A percentile compares a stretch with the other conserved stretches of the same genome.
Conservation (phyloP, 345 rosid species). For the Brassica cretica region DNA sequence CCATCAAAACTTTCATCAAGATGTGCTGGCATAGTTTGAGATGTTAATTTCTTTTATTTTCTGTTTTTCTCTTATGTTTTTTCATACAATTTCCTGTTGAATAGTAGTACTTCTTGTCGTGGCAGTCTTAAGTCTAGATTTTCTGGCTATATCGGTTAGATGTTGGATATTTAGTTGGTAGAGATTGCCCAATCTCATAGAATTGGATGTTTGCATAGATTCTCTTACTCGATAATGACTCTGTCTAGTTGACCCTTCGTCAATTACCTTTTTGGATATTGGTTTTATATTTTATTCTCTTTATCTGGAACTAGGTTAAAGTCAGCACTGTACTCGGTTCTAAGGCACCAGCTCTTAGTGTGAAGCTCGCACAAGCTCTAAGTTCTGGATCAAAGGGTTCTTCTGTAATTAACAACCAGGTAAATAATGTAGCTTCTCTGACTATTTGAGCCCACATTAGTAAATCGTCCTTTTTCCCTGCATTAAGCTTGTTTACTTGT, state of each 20-base stretch:
- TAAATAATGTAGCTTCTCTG: slow-evolving; percentile 28
- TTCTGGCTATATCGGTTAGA: slow-evolving; percentile 4
- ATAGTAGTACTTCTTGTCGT: not conserved
- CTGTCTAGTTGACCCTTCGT: not conserved
- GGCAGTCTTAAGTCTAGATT: not conserved
- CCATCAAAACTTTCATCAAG: slow-evolving; percentile 9
- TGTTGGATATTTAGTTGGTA: not conserved
- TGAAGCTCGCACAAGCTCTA: slow-evolving; percentile 64
- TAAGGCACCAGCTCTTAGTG: slow-evolving; percentile 74
- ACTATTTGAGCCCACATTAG: slow-evolving; percentile 1
- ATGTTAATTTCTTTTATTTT: not conserved
- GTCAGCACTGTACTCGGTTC: slow-evolving; percentile 87
- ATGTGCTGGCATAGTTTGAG: slow-evolving; percentile 19
- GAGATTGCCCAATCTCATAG: not conserved
- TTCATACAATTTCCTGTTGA: slow-evolving; percentile 5
- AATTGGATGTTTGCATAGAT: not conserved
- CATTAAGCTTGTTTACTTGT: slow-evolving; percentile 1
- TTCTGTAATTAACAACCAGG: slow-evolving; percentile 70
- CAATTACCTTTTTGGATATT: not conserved
- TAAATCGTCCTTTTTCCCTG: slow-evolving; percentile 10
- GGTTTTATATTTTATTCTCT: not conserved
- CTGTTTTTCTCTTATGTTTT: not conserved
- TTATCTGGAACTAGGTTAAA: slow-evolving; percentile 57
- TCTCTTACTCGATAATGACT: not conserved
- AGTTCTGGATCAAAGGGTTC: slow-evolving; percentile 53